A percentile compares a stretch with the other conserved stretches of the same genome.
Evolutionary conservation across 2,329 filamentous ascomycete genomes (phyloP).

Genomic region (Alternaria sp.): DNA sequence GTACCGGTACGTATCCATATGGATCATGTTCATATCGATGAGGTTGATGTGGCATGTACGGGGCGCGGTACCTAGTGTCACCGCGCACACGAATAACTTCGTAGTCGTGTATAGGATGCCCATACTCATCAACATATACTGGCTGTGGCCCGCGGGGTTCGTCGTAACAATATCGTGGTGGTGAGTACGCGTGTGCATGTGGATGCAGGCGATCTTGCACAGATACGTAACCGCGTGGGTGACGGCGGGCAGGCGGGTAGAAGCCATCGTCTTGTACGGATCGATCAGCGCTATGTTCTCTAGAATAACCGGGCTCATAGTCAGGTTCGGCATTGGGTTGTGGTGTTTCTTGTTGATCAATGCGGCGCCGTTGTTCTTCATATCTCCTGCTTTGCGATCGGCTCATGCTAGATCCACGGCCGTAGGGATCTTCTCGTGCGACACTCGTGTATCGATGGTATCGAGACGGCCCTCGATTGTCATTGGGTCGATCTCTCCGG

Average conservation of each 20-base stretch:
- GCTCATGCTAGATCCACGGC: conserved; percentile 46
- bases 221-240: conserved; percentile 46
- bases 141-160: conserved; percentile 40
- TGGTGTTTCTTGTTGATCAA: conserved; percentile 50
- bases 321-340: conserved; percentile 43
- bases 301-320: conserved; percentile 40
- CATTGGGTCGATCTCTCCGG: conserved; percentile 45
- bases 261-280: conserved; percentile 39
- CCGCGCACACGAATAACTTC: conserved; percentile 46
- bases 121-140: conserved; percentile 47
- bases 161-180: conserved; percentile 44
- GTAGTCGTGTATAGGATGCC: conserved; percentile 41
- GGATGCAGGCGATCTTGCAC: conserved; percentile 42
- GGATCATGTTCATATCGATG: conserved; percentile 42
- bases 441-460: conserved; percentile 51
- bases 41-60: conserved; percentile 26
- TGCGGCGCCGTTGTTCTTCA: conserved; percentile 47
- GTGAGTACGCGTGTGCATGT: conserved; percentile 37
- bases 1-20: conserved; percentile 42
- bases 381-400: conserved; percentile 49
- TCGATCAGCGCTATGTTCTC: conserved; percentile 47
- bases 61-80: conserved; percentile 27
- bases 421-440: conserved; percentile 47
- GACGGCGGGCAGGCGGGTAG: conserved; percentile 30
- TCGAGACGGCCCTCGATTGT: conserved; percentile 45